Conservation (phyloP, 257 asterid genomes). For the Nyctanthes arbortristis region DNA sequence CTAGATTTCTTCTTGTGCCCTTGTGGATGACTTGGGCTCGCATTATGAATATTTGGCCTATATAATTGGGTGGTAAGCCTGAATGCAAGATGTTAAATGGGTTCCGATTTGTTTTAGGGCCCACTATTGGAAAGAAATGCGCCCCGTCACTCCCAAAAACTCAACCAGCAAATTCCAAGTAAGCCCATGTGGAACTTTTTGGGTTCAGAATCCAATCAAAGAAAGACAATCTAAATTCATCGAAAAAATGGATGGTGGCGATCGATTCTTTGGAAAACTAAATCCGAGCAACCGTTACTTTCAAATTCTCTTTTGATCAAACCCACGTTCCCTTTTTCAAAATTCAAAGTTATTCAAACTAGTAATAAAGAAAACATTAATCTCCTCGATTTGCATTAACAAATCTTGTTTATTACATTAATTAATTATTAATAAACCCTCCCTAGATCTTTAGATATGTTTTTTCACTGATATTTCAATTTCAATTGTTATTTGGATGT, state of each 20-base stretch:
- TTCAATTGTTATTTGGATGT: background rate
- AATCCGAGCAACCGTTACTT: constrained; percentile 3
- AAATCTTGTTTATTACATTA: background rate
- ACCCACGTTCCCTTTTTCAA: background rate
- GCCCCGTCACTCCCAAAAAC: background rate
- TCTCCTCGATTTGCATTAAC: constrained; percentile 1
- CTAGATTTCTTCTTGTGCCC: no score
- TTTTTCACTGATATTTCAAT: background rate
- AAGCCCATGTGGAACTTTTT: background rate
- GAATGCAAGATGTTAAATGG: no score
- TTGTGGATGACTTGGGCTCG: no score
- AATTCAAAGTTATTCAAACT: constrained; percentile 5
- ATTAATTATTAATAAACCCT: background rate
- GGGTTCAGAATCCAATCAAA: background rate
- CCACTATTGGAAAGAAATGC: background rate
- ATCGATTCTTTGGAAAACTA: background rate
- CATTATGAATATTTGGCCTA: no score
- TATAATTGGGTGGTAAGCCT: no score
- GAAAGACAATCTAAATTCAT: background rate
- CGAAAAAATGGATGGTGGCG: background rate
- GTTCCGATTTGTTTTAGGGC: background rate
- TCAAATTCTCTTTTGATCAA: constrained; percentile 3
- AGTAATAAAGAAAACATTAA: background rate
- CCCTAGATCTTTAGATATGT: background rate
- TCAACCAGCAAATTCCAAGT: background rate